Base-by-base conservation (phyloP, 2,329 filamentous ascomycete species). In the Blastomyces silverae region DNA sequence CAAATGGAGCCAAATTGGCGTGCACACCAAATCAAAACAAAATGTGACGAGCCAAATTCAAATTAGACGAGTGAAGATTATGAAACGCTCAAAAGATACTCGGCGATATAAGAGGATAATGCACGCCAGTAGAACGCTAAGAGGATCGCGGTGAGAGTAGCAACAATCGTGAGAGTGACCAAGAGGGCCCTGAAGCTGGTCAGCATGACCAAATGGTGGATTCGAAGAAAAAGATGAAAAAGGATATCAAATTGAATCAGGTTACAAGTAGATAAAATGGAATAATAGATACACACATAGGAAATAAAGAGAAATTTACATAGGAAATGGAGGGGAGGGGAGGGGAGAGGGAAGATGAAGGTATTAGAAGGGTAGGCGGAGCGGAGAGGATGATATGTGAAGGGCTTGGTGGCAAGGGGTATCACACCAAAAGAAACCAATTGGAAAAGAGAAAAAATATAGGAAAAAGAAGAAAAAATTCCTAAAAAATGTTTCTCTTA, bases 141-240 rank as follows among this genome's bases (percentile, higher is more conserved):
- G 66, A 73, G 62, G 58, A 73, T 72, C 25, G 25, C 25, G 59
- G 52, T 15, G 37, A 44, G 34, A 37, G 71, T 69, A 66, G 69
- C 66, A 70, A 73, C 64, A 71, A 75, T 65, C 61, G 66, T 64
- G 31, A 64, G 59, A 59, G 64, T 69, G 70, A 70, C 75, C 66
- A 73, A 71, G 67, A 70, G 66, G 64, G 67, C 67, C 71, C 74
- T 76, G 73, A 67, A 65, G 70, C 68, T 69, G 67, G 71, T 74
- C 70, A 75, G 72, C 70, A 68, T 68, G 67, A 68, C 67, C 64
- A 37, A 25, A 46, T 31, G 56, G 34, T 53, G 48, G 39, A 42
- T 64, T 46, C 34, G 34, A 50, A 17, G 37, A 22, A 37, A 42
- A 61, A 65, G n/a, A 56, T 15, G 59, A 31, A 50, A 15, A 64